Conservation (phyloP, 495 filamentous ascomycete genomes). For the Penicillium simplicissimum region DNA sequence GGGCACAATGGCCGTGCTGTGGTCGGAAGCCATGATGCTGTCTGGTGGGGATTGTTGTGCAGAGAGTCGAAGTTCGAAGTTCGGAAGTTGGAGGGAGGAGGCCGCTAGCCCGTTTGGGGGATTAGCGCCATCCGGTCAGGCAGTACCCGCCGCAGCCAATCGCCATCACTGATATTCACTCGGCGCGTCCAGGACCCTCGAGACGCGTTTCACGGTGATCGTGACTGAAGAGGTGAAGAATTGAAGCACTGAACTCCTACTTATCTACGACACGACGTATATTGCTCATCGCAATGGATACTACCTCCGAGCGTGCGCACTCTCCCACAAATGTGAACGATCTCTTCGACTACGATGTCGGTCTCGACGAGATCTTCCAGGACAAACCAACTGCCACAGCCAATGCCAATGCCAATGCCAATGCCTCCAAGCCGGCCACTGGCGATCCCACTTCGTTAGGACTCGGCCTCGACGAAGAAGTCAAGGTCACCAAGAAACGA, state of each 20-base stretch:
- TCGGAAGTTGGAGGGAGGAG: conserved; percentile 32
- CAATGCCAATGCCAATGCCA: conserved; percentile 21
- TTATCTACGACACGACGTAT: background rate
- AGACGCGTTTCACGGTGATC: conserved; percentile 5
- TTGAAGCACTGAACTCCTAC: background rate
- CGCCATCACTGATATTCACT: conserved; percentile 14
- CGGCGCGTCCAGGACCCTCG: conserved; percentile 13
- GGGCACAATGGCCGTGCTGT: conserved; percentile 63
- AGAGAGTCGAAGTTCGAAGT: conserved; percentile 33
- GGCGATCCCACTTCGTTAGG: conserved; percentile 34
- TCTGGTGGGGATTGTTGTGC: conserved; percentile 22
- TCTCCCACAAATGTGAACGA: conserved; percentile 51
- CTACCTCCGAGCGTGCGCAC: conserved; percentile 11
- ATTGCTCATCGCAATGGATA: conserved; percentile 6
- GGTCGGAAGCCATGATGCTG: conserved; percentile 58
- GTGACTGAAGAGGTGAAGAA: background rate
- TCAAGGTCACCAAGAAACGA: conserved; percentile 75
- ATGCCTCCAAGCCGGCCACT: conserved; percentile 32
- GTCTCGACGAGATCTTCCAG: conserved; percentile 52
- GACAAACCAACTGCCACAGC: conserved; percentile 39
- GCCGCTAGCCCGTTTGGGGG: conserved; percentile 24
- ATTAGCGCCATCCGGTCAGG: conserved; percentile 24
- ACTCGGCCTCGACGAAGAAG: conserved; percentile 82
- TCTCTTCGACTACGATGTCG: conserved; percentile 71
- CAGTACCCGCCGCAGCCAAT: conserved; percentile 14